A percentile compares a stretch with the other conserved stretches of the same genome.
phyloP scores from a whole-genome alignment of 768 basidiomycete species.

The Hygrocybe punicea region DNA sequence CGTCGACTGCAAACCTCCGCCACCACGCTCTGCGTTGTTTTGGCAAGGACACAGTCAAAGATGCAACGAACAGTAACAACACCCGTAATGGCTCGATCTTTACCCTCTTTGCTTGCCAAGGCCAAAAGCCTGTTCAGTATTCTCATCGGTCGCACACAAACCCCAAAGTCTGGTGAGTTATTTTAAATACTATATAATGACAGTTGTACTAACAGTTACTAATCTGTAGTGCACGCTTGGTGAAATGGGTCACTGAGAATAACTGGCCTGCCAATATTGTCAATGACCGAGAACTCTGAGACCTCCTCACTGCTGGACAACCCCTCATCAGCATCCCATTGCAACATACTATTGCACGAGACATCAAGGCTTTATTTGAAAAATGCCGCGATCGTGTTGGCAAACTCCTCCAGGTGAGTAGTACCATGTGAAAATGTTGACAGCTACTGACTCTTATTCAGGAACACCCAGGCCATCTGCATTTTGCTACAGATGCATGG shows the following conservation, averaged over 20 bases:
- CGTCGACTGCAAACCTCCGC: conserved; percentile 29
- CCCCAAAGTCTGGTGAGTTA: conserved; percentile 21
- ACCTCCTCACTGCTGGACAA: conserved; percentile 33
- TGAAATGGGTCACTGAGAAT: conserved; percentile 6
- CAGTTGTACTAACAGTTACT: neutral
- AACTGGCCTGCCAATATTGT: conserved; percentile 33
- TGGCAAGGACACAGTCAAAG: conserved; percentile 25
- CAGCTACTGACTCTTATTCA: neutral
- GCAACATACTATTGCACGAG: conserved; percentile 27
- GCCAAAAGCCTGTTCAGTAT: conserved; percentile 30
- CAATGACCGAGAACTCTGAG: conserved; percentile 27
- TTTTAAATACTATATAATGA: neutral
- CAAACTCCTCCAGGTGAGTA: conserved; percentile 13
- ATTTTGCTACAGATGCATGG: conserved; percentile 6
- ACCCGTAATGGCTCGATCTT: conserved; percentile 21
- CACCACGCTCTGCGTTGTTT: conserved; percentile 30
- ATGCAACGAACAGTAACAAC: conserved; percentile 8
- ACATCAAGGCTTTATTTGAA: conserved; percentile 31
- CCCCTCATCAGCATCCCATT: conserved; percentile 36
- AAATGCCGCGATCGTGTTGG: conserved; percentile 19
- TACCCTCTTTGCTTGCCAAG: conserved; percentile 23
- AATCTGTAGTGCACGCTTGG: conserved; percentile 22
- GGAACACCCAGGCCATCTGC: conserved; percentile 1
- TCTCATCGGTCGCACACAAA: conserved; percentile 27
- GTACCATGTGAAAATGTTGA: too few relatives aligned